Conservation (phyloP, 371 early-diverging fungal genomes). For the Syncephalastrum sp. region DNA sequence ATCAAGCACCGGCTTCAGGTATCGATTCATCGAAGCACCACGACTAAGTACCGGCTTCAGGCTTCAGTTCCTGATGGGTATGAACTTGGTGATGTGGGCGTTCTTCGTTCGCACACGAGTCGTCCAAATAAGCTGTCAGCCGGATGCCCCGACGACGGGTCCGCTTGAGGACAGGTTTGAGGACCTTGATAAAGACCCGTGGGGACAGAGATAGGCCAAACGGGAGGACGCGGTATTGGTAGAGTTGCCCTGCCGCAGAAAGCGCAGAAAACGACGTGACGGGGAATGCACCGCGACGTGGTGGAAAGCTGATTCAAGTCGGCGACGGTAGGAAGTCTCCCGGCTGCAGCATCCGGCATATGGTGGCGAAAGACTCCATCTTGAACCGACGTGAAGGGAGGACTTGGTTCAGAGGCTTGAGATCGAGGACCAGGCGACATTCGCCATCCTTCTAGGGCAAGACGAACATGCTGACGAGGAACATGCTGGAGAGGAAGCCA, state of each 20-base stretch:
- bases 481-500: constrained; percentile 20
- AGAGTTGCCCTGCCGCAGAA: constrained; percentile 17
- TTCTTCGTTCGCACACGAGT: constrained; percentile 5
- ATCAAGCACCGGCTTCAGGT: no score
- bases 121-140: constrained; percentile 28
- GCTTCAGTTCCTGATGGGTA: no score
- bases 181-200: constrained; percentile 33
- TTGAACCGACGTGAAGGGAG: constrained; percentile 20
- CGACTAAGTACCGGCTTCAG: no score
- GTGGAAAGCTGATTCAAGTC: constrained; percentile 18
- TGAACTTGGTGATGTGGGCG: no score
- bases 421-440: constrained; percentile 24
- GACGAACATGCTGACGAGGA: constrained; percentile 11
- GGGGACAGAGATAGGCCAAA: constrained; percentile 38
- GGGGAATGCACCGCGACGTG: constrained; percentile 4
- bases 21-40: no score
- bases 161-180: constrained; percentile 24
- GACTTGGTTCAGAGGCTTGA: constrained; percentile 22
- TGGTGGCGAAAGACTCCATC: constrained; percentile 21
- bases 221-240: constrained; percentile 27
- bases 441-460: constrained; percentile 22
- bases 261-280: constrained; percentile 20
- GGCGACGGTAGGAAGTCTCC: constrained; percentile 17
- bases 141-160: constrained; percentile 22
- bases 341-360: constrained; percentile 17